Base-by-base conservation (phyloP, 768 basidiomycete genomes). In the Hortiboletus flavorubellus region DNA sequence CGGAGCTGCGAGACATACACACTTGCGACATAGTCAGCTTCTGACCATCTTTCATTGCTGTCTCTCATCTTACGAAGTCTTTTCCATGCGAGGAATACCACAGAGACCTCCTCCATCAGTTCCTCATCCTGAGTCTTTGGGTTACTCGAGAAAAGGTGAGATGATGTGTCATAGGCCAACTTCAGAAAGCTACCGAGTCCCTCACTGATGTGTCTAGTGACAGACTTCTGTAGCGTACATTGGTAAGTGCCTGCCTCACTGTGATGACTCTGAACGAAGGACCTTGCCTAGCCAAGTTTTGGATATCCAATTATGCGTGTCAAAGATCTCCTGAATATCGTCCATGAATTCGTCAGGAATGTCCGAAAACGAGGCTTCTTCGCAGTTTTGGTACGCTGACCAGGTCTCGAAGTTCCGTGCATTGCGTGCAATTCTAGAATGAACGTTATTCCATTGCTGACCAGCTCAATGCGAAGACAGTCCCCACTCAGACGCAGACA, bases 11-110 rank as follows among this genome's bases (percentile, higher is more conserved):
- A 48, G 52, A 67, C 80, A 46, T 64, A 84, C 80, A 83, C 80
- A 47, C 78, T 79, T n/a, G 76, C 75, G 15, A 74, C 80, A 53
- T 75, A 81, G 56, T 82, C 82, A 1, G 81, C 79, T 58, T 84
- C 82, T 3, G 78, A 80, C 69, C 75, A 78, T 60, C 72, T 80
- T 49, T 80, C 76, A 18, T 73, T 73, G 6, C 74, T 73, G 6
- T 65, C 64, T n/a, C 67, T 73, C 78, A 82, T 80, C 51, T 64
- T 67, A 9, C 65, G 62, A 8, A 81, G 68, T 37, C 71, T 72
- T 29, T 72, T 69, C 80, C 80, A 83, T 15, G 79, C 77, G 4
- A 68, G 66, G 48, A 73, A 77, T 9, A 81, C 77, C 5, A 58
- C 63, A 29, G 69, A 66, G 30, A 82, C 58, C 30, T 76, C 76